phyloP scores from a whole-genome alignment of 2,329 filamentous ascomycete species.

The Ceratocystis cubensis region DNA sequence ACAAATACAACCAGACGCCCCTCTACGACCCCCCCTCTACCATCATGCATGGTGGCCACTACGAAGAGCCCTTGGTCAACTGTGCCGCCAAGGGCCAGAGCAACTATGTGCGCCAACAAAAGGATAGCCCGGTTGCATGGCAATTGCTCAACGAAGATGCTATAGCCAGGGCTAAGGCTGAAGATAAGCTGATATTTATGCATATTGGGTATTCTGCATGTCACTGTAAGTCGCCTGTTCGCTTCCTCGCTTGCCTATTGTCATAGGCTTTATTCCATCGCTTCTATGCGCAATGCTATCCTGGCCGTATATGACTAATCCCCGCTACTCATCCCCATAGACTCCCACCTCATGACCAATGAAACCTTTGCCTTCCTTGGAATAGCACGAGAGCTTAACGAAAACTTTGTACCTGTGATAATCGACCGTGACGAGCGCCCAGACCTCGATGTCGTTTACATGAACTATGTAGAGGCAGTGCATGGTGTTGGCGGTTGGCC shows the following conservation, averaged over 20 bases:
- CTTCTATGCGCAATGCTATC: neutral
- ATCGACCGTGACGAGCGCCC: conserved; percentile 89
- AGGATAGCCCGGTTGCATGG: conserved; percentile 78
- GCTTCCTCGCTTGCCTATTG: no score
- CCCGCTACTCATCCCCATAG: conserved; percentile 30
- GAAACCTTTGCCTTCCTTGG: conserved; percentile 80
- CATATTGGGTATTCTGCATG: conserved; percentile 93
- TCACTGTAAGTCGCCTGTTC: conserved; percentile 55
- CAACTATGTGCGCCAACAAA: conserved; percentile 56
- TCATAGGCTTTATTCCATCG: no score
- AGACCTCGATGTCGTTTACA: conserved; percentile 90
- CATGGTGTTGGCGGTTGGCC: conserved; percentile 88
- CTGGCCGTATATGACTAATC: conserved; percentile 22
- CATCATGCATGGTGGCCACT: conserved; percentile 12
- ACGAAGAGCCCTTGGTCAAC: conserved; percentile 25
- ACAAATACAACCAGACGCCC: neutral
- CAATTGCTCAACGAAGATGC: conserved; percentile 74
- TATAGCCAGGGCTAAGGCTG: conserved; percentile 59
- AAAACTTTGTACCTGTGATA: conserved; percentile 79
- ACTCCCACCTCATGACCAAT: conserved; percentile 80
- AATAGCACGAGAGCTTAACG: conserved; percentile 71
- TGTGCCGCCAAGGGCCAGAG: conserved; percentile 33
- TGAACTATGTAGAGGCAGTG: conserved; percentile 95
- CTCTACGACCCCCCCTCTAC: neutral
- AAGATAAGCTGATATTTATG: conserved; percentile 83